These are phyloP conservation scores for Triadica sebifera DNA, from an alignment of 345 rosid species.

Conservation along the genomic window DNA sequence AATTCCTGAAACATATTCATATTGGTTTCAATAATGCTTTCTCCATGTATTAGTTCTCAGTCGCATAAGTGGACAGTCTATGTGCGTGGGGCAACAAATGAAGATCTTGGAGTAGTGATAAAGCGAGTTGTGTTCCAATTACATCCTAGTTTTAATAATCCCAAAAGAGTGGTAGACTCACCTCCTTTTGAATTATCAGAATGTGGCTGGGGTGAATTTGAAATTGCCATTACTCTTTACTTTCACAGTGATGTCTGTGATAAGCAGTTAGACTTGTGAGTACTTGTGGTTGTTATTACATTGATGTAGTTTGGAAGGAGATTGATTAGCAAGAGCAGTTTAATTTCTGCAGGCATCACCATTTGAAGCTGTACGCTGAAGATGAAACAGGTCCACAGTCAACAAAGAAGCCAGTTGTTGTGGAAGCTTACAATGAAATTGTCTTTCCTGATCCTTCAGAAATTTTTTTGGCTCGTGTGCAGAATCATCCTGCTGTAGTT, in stretches of 20 bases:
- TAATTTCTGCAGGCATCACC: slow-evolving; percentile 52
- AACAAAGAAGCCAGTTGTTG: slow-evolving; percentile 72
- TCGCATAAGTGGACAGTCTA: slow-evolving; percentile 86
- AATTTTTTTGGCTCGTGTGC: slow-evolving; percentile 62
- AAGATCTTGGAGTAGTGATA: slow-evolving; percentile 62
- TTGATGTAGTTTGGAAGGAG: background rate
- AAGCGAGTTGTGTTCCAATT: slow-evolving; percentile 66
- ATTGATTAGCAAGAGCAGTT: slow-evolving; percentile 5
- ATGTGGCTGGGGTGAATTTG: slow-evolving; percentile 93
- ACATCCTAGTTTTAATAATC: slow-evolving; percentile 79
- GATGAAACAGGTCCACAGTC: slow-evolving; percentile 64
- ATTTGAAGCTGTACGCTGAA: slow-evolving; percentile 69
- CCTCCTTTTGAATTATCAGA: slow-evolving; percentile 80
- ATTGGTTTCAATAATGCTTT: background rate
- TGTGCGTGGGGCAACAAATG: slow-evolving; percentile 74
- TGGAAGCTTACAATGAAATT: slow-evolving; percentile 76
- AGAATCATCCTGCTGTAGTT: slow-evolving; percentile 60
- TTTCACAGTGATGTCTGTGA: slow-evolving; percentile 67
- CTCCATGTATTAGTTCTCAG: slow-evolving; percentile 44
- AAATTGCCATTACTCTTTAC: slow-evolving; percentile 60
- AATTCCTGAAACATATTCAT: background rate
- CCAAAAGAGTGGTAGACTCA: slow-evolving; percentile 59
- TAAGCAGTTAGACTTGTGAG: slow-evolving; percentile 71
- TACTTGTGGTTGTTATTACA: slow-evolving; percentile 10
- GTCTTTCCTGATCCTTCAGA: slow-evolving; percentile 78